Evolutionary conservation across 495 filamentous ascomycete genomes (phyloP), one percentile per base, ranked within the genome.

Genomic region (Xylaria intraflava): DNA sequence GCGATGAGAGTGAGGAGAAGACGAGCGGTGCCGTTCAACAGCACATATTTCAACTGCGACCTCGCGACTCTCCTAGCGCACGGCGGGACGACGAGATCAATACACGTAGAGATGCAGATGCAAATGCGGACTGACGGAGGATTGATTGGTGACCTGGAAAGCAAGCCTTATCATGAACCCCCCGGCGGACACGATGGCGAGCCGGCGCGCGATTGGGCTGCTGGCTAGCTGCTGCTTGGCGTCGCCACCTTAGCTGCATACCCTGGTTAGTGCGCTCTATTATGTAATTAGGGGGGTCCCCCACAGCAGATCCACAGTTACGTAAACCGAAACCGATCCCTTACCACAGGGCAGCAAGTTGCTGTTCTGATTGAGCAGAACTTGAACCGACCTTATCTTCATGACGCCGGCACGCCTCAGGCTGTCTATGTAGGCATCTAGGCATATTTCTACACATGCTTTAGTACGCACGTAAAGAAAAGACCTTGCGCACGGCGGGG

Each of bases 91-190:
- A 38, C 35, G 8, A 38, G 35, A 38, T 38, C 17, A 35, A 35
- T 35, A 38, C 35, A 38, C 35, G 35, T 38, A 2, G 35, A 3
- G 31, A 35, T n/a, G 10, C 35, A 38, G 35, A 16, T 38, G 35
- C 35, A 38, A 11, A 19, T 38, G 35, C 35, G 17, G 35, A 38
- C 35, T 14, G 27, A 3, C 19, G 19, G 11, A 33, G n/a, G 30
- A 16, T 24, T 46, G 42, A 40, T 39, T 44, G 51, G 42, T 9
- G n/a, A 23, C 19, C 12, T 46, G 33, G 42, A 39, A 16, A 14
- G 51, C 51, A 46, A 17, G 43, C 43, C 51, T 53, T 53, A 53
- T 53, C 51, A 19, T 42, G 14, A 19, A 29, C 41, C 26, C 47
- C 51, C 42, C 43, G 39, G 29, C 27, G 26, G 51, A 16, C 17